Conservation (phyloP, 2,329 filamentous ascomycete species). For the Xylariales sp. region DNA sequence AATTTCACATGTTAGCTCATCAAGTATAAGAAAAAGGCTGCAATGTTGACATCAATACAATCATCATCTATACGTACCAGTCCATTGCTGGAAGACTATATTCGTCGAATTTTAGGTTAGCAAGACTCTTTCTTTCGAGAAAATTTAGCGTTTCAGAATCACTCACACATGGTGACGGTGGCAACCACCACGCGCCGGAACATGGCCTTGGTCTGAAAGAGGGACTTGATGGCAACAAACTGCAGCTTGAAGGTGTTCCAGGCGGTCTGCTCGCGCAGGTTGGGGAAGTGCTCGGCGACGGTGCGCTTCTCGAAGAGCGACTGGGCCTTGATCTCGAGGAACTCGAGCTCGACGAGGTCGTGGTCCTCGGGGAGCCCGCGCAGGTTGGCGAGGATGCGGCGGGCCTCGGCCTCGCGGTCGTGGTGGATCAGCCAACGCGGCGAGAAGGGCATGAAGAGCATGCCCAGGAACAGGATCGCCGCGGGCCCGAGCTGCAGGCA, state of each 20-base stretch:
- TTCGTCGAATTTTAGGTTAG: no score
- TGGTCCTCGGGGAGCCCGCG: constrained; percentile 58
- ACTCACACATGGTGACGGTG: constrained; percentile 58
- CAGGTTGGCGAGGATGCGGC: constrained; percentile 57
- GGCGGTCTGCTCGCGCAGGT: constrained; percentile 53
- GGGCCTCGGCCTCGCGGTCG: constrained; percentile 62
- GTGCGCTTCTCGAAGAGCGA: constrained; percentile 72
- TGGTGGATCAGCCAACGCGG: constrained; percentile 69
- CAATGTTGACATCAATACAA: no score
- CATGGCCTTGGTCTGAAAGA: constrained; percentile 64
- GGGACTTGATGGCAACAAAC: constrained; percentile 60
- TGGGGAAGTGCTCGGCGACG: constrained; percentile 63
- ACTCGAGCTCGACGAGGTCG: constrained; percentile 69
- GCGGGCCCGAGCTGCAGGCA: constrained; percentile 68
- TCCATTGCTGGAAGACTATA: constrained; percentile 55
- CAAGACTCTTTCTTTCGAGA: no score
- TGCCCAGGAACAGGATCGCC: constrained; percentile 61
- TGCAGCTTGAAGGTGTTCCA: constrained; percentile 66
- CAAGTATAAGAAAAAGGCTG: no score
- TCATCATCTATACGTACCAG: no score
- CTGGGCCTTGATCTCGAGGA: constrained; percentile 79
- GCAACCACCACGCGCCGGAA: constrained; percentile 62
- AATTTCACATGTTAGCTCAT: no score
- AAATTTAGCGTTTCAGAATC: no score
- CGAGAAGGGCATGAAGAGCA: constrained; percentile 76